Conservation (phyloP, 345 rosid species). For the Laguncularia racemosa region DNA sequence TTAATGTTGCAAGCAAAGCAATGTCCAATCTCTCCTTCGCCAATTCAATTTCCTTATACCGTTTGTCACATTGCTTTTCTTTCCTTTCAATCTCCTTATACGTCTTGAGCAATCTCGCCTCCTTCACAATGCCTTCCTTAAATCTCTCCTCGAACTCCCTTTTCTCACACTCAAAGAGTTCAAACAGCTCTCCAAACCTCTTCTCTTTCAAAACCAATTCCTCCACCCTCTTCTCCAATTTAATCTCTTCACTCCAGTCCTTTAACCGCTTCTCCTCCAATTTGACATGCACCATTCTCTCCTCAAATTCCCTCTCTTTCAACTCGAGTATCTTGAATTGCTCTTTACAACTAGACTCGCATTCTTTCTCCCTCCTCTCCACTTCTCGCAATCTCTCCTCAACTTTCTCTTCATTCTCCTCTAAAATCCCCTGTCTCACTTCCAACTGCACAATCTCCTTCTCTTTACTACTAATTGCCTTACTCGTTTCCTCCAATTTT, state of each 20-base stretch:
- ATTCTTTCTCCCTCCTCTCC: too few relatives aligned
- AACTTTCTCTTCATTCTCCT: too few relatives aligned
- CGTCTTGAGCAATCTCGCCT: conserved; percentile 10
- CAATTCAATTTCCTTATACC: conserved; percentile 10
- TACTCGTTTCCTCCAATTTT: conserved; percentile 3
- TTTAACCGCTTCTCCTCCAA: conserved; percentile 18
- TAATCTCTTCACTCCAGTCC: conserved; percentile 8
- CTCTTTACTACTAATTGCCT: conserved; percentile 6
- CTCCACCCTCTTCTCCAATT: conserved; percentile 16
- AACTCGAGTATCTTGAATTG: too few relatives aligned
- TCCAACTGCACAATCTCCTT: conserved; percentile 11
- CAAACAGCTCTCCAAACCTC: conserved; percentile 9
- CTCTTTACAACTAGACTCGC: not conserved
- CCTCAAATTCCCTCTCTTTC: too few relatives aligned
- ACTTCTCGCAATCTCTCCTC: too few relatives aligned
- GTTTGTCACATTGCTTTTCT: conserved; percentile 15
- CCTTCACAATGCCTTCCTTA: conserved; percentile 2
- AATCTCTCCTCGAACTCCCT: conserved; percentile 8
- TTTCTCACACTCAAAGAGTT: conserved; percentile 10
- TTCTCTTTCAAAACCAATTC: conserved; percentile 21
- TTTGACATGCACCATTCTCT: conserved; percentile 2
- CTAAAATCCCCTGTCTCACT: not conserved
- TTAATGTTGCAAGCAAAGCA: not conserved
- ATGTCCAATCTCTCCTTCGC: not conserved
- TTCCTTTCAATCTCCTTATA: conserved; percentile 23